Conservation (phyloP, 768 basidiomycete genomes). For the Phanerochaete sordida region DNA sequence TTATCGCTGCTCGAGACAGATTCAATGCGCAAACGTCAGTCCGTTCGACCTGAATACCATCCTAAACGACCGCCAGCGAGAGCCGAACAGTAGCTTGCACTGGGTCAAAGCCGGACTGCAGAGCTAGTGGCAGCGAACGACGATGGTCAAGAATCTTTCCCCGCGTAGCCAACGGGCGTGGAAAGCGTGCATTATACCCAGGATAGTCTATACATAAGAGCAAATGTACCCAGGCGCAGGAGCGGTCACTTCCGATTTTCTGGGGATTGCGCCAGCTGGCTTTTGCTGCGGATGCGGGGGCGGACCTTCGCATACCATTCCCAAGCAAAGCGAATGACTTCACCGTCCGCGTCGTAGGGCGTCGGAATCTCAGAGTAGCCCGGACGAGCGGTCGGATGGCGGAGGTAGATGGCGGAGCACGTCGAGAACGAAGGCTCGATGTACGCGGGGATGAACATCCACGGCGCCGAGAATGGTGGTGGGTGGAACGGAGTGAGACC, state of each 20-base stretch:
- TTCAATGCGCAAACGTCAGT: no score
- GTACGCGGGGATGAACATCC: conserved; percentile 92
- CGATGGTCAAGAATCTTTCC: no score
- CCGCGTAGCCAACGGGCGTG: no score
- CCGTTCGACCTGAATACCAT: no score
- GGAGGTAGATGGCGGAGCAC: conserved; percentile 89
- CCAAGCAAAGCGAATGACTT: conserved; percentile 89
- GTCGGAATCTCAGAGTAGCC: conserved; percentile 95
- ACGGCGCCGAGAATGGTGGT: conserved; percentile 84
- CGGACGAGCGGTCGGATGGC: conserved; percentile 95
- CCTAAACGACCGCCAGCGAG: no score
- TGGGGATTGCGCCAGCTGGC: conserved; percentile 59
- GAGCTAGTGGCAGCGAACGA: no score
- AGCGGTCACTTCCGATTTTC: conserved; percentile 48
- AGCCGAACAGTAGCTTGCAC: no score
- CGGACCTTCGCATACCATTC: conserved; percentile 86
- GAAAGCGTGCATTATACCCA: neutral
- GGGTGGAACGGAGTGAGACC: conserved; percentile 74
- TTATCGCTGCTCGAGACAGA: no score
- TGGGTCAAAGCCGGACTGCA: no score
- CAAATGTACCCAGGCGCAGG: neutral
- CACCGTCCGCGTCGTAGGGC: conserved; percentile 94
- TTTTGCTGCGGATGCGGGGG: conserved; percentile 62
- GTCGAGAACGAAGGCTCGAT: conserved; percentile 83
- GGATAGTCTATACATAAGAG: neutral